Evolutionary conservation across 495 filamentous ascomycete genomes (phyloP), one percentile per base, ranked within the genome.

Genomic region (Bombardia bombarda): DNA sequence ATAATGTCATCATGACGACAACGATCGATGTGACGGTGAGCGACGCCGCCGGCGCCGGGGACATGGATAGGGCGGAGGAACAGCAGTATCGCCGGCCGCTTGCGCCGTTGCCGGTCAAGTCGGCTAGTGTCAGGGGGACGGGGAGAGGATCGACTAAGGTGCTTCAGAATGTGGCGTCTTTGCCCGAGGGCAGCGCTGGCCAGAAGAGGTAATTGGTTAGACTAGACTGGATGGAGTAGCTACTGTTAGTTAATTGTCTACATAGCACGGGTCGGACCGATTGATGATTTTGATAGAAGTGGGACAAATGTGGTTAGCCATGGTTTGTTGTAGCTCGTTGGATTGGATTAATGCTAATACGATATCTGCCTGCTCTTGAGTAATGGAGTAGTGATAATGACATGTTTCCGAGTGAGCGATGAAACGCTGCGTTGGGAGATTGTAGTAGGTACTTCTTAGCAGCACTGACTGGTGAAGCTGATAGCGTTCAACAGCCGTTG

Each of bases 141-240:
- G 60, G 56, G n/a, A 54, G 63, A 13, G 71, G 73, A 1, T 72
- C 69, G 25, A 65, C 67, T 26, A 63, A 73, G 4, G 57, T 72
- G 13, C 57, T 81, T 1, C 69, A 77, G 32, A 73, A 82, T 38
- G 49, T 80, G 5, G 67, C 73, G 4, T 68, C 70, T 19, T 53
- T 76, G 22, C 54, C 74, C 36, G 56, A 22, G 2, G n/a, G n/a
- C n/a, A n/a, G n/a, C n/a, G 54, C 53, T 25, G 48, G 43, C 9
- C 8, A 17, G 38, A 13, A 28, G 10, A 25, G 25, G 12, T 28
- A 28, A 12, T 7, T 28, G 25, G 25, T 7, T 28, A n/a, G n/a
- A n/a, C n/a, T n/a, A n/a, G n/a, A n/a, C n/a, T n/a, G n/a, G n/a
- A n/a, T n/a, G n/a, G n/a, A n/a, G n/a, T n/a, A n/a, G n/a, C n/a